Conservation (phyloP, 768 basidiomycete genomes). For the Naematelia aurantialba region DNA sequence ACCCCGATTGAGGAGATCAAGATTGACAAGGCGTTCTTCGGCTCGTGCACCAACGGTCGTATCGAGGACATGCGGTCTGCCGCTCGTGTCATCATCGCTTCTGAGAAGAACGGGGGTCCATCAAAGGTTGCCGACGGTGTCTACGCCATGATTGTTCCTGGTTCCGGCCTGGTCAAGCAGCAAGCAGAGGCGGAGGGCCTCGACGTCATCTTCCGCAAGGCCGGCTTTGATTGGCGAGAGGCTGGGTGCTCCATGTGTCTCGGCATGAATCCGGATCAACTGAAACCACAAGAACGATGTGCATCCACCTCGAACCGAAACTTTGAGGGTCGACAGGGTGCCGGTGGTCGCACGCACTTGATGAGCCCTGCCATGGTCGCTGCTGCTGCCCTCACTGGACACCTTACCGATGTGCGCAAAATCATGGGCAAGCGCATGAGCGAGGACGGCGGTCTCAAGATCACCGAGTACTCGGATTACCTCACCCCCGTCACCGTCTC, state of each 20-base stretch:
- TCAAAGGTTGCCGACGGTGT: slow-evolving; percentile 71
- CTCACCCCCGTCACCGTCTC: slow-evolving; percentile 65
- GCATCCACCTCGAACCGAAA: slow-evolving; percentile 91
- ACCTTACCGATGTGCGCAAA: slow-evolving; percentile 78
- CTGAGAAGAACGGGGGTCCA: slow-evolving; percentile 59
- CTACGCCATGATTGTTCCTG: slow-evolving; percentile 86
- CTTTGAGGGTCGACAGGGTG: slow-evolving; percentile 83
- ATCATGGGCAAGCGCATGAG: slow-evolving; percentile 59
- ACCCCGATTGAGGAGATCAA: slow-evolving; percentile 72
- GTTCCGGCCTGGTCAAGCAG: slow-evolving; percentile 82
- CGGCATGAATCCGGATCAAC: slow-evolving; percentile 92
- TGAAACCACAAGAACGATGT: slow-evolving; percentile 73
- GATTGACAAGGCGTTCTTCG: slow-evolving; percentile 87
- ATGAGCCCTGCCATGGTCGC: slow-evolving; percentile 90
- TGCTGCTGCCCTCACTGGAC: slow-evolving; percentile 80
- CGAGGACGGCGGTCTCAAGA: slow-evolving; percentile 60
- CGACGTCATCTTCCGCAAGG: slow-evolving; percentile 78
- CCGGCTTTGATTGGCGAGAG: slow-evolving; percentile 92
- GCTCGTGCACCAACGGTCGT: slow-evolving; percentile 90
- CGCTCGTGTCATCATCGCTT: slow-evolving; percentile 67
- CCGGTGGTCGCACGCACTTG: slow-evolving; percentile 83
- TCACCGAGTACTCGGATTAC: slow-evolving; percentile 69
- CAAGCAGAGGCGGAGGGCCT: slow-evolving; percentile 87
- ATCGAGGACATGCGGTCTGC: slow-evolving; percentile 89
- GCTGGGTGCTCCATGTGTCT: slow-evolving; percentile 95